Conservation (phyloP, 2,329 filamentous ascomycete species). For the Ceratocystis eucalypticola region DNA sequence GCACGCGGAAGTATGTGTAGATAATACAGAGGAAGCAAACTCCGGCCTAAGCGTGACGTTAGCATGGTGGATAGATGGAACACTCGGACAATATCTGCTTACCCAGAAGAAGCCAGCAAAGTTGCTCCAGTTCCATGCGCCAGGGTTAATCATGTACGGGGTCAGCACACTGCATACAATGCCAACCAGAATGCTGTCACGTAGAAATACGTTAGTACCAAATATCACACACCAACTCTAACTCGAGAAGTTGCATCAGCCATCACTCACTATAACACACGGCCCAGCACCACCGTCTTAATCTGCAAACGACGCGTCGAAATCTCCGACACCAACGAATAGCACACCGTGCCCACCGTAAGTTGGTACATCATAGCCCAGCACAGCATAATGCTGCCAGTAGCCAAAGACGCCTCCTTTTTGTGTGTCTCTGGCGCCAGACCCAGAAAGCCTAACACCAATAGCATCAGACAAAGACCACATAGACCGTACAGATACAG, state of each 20-base stretch:
- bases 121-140: slow-evolving; percentile 77
- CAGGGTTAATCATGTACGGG: slow-evolving; percentile 85
- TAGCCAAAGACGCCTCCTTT: slow-evolving; percentile 54
- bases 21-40: slow-evolving; percentile 33
- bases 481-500: slow-evolving; percentile 66
- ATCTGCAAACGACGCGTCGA: slow-evolving; percentile 73
- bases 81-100: slow-evolving; percentile 22
- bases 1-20: slow-evolving; percentile 40
- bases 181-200: slow-evolving; percentile 55
- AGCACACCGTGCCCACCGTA: slow-evolving; percentile 78
- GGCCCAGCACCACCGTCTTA: slow-evolving; percentile 79
- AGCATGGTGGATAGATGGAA: background rate
- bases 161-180: slow-evolving; percentile 73
- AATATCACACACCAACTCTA: background rate
- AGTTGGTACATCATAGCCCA: slow-evolving; percentile 78
- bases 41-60: slow-evolving; percentile 25
- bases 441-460: slow-evolving; percentile 73
- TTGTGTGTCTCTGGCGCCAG: slow-evolving; percentile 50
- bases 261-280: slow-evolving; percentile 51
- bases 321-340: slow-evolving; percentile 74
- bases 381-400: slow-evolving; percentile 70
- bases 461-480: slow-evolving; percentile 59
- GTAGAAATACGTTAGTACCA: slow-evolving; percentile 8
- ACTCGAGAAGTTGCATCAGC: background rate
- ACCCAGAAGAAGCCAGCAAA: slow-evolving; percentile 79